Evolutionary conservation across 2,329 filamentous ascomycete genomes (phyloP).

Genomic region (Cladorrhinum sp.): DNA sequence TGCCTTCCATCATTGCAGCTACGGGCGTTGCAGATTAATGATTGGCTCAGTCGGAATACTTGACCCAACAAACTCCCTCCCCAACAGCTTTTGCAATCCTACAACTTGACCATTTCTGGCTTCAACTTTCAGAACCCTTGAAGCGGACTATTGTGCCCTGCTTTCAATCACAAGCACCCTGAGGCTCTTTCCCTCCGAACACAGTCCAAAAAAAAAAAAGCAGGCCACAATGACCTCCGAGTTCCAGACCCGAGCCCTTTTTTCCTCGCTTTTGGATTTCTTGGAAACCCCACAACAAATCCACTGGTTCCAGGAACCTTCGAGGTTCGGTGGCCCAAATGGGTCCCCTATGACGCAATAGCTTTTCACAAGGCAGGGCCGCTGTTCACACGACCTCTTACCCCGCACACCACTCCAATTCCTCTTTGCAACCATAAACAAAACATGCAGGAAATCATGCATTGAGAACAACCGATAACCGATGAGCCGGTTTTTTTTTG

Average conservation of each 20-base stretch:
- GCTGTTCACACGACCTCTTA: background rate
- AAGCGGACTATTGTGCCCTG: too few species aligned
- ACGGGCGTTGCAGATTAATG: background rate
- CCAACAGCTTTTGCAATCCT: too few species aligned
- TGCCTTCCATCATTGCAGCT: background rate
- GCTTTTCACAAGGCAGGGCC: background rate
- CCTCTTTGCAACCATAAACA: too few species aligned
- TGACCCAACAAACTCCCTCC: too few species aligned
- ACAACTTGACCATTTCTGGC: background rate
- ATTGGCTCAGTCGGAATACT: background rate
- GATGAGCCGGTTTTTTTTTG: too few species aligned
- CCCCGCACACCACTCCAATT: background rate
- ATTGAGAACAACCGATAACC: too few species aligned
- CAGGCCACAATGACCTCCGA: background rate
- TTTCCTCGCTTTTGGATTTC: too few species aligned
- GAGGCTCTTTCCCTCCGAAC: background rate
- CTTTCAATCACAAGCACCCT: background rate
- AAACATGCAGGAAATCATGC: too few species aligned
- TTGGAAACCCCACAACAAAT: background rate
- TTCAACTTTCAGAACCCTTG: background rate
- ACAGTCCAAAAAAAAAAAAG: background rate
- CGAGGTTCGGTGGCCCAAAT: background rate
- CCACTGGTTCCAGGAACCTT: background rate
- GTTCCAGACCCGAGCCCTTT: background rate
- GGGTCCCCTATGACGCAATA: background rate